Conservation (phyloP, 805 yeast species). For the Saccharomycopsis selenospora region DNA sequence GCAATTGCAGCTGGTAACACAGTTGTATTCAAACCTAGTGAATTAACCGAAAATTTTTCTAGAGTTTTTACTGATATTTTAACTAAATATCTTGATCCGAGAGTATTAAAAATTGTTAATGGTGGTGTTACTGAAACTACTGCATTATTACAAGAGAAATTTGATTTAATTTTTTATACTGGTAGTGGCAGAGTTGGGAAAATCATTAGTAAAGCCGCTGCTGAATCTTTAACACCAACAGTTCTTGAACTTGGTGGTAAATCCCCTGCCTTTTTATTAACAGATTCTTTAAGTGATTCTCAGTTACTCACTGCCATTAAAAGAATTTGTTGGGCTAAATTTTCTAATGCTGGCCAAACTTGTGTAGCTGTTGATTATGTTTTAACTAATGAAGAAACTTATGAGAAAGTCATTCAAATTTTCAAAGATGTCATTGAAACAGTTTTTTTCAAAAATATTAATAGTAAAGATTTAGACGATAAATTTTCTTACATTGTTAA, state of each 20-base stretch:
- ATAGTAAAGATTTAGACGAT: slow-evolving; percentile 28
- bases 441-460: slow-evolving; percentile 39
- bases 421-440: slow-evolving; percentile 35
- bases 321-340: slow-evolving; percentile 73
- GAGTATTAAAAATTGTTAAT: slow-evolving; percentile 54
- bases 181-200: slow-evolving; percentile 75
- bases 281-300: slow-evolving; percentile 27
- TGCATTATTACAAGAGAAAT: slow-evolving; percentile 51
- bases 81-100: slow-evolving; percentile 42
- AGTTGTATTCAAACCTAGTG: slow-evolving; percentile 71
- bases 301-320: slow-evolving; percentile 36
- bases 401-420: slow-evolving; percentile 42
- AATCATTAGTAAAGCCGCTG: slow-evolving; percentile 72
- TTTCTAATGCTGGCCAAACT: slow-evolving; percentile 80
- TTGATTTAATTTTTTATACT: slow-evolving; percentile 80
- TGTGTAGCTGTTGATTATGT: slow-evolving; percentile 87
- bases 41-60: slow-evolving; percentile 58
- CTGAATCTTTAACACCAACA: slow-evolving; percentile 75
- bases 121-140: slow-evolving; percentile 43
- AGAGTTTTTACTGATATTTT: slow-evolving; percentile 50
- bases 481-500: slow-evolving; percentile 57
- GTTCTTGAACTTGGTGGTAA: slow-evolving; percentile 88
- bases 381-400: slow-evolving; percentile 53
- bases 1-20: slow-evolving; percentile 85
- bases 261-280: slow-evolving; percentile 71